phyloP scores from a whole-genome alignment of 1,284 basidiomycete species.

The Kwoniella shivajii region DNA sequence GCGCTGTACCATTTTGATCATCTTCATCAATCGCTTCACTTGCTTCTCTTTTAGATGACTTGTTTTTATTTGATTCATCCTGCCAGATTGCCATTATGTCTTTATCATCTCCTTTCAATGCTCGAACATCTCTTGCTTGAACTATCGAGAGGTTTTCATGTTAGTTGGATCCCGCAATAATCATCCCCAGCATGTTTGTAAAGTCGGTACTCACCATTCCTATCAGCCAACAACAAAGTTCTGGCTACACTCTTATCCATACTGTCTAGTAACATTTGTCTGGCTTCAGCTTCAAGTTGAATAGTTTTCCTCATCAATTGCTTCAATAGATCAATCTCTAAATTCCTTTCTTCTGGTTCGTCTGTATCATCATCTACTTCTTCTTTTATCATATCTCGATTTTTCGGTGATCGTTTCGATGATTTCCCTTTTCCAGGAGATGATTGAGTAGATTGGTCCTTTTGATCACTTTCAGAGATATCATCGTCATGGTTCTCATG shows the following conservation, averaged over 20 bases:
- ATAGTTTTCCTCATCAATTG: slow-evolving; percentile 39
- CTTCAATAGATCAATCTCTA: slow-evolving; percentile 34
- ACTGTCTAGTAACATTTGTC: slow-evolving; percentile 46
- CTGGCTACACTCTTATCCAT: slow-evolving; percentile 46
- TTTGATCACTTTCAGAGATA: background rate
- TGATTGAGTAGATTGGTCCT: background rate
- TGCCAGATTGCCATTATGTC: slow-evolving; percentile 33
- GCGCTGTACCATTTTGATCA: background rate
- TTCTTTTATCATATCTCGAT: no score
- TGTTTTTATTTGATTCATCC: slow-evolving; percentile 14
- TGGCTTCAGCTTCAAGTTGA: slow-evolving; percentile 42
- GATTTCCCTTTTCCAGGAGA: no score
- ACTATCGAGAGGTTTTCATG: slow-evolving; percentile 20
- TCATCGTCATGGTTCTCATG: background rate
- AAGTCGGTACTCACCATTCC: slow-evolving; percentile 37
- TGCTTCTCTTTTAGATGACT: slow-evolving; percentile 2
- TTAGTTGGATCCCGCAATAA: slow-evolving; percentile 3
- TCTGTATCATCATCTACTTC: slow-evolving; percentile 3
- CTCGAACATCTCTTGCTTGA: slow-evolving; percentile 43
- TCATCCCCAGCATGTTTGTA: background rate
- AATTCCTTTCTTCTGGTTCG: slow-evolving; percentile 9
- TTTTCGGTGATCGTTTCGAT: background rate
- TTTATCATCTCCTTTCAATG: slow-evolving; percentile 32
- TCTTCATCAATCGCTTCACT: background rate
- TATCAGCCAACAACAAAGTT: slow-evolving; percentile 46